A percentile compares a stretch with the other conserved stretches of the same genome.
Evolutionary conservation across 257 asterid genomes (phyloP).

Genomic region (Paulownia fortunei): DNA sequence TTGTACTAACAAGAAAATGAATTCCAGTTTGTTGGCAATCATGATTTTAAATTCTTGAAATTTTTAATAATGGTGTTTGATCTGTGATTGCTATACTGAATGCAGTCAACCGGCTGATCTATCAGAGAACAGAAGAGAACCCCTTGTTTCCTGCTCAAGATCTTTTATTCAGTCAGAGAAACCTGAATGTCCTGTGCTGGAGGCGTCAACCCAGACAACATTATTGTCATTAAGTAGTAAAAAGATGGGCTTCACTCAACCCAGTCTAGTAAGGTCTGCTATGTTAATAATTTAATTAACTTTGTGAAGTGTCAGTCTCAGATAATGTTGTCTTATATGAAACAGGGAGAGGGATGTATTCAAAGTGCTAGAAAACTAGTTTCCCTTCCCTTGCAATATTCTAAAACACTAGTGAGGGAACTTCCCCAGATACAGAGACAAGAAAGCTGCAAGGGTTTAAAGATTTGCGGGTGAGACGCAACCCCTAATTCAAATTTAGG

Average conservation of each 20-base stretch:
- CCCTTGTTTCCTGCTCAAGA: conserved; percentile 47
- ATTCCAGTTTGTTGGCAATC: conserved; percentile 2
- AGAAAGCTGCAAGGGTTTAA: conserved; percentile 44
- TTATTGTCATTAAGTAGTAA: conserved; percentile 43
- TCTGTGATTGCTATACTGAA: conserved; percentile 27
- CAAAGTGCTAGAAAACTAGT: conserved; percentile 44
- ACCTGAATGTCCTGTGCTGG: conserved; percentile 42
- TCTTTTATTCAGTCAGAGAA: conserved; percentile 52
- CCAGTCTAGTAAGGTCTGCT: conserved; percentile 47
- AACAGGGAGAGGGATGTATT: conserved; percentile 43
- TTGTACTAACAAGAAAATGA: neutral
- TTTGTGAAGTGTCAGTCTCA: conserved; percentile 22
- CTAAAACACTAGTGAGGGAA: conserved; percentile 44
- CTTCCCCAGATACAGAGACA: conserved; percentile 45
- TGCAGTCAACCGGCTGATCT: conserved; percentile 54
- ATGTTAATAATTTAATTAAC: conserved; percentile 11
- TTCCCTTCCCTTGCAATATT: conserved; percentile 43
- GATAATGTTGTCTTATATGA: conserved; percentile 27
- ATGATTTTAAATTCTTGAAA: neutral
- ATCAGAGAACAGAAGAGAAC: conserved; percentile 45
- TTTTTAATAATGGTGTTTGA: conserved; percentile 7
- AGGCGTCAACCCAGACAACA: conserved; percentile 42
- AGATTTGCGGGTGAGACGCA: conserved; percentile 50
- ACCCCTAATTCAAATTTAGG: conserved; percentile 9
- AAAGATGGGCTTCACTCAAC: conserved; percentile 42